phyloP scores from a whole-genome alignment of 2,329 filamentous ascomycete species.

The Neonectria sp. region DNA sequence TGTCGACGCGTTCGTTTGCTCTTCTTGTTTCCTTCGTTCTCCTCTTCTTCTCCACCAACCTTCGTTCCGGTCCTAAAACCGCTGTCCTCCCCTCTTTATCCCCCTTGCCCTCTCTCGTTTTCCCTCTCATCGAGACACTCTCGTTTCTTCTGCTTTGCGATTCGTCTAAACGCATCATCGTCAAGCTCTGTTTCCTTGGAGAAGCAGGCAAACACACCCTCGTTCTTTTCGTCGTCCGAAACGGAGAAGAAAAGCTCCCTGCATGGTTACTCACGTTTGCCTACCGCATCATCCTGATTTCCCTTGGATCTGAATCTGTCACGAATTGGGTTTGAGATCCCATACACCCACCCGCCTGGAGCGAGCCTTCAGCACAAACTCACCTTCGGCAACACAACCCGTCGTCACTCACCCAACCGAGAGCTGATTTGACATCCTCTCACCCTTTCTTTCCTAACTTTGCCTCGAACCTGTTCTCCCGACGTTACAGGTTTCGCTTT shows the following conservation, averaged over 20 bases:
- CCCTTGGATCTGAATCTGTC: slow-evolving; percentile 39
- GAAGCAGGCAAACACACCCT: slow-evolving; percentile 40
- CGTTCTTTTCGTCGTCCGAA: slow-evolving; percentile 38
- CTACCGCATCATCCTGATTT: slow-evolving; percentile 38
- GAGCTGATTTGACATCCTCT: slow-evolving; percentile 47
- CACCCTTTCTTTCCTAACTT: slow-evolving; percentile 32
- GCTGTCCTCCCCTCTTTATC: slow-evolving; percentile 36
- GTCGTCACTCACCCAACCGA: slow-evolving; percentile 30
- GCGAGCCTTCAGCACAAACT: slow-evolving; percentile 43
- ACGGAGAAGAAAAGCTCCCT: slow-evolving; percentile 25
- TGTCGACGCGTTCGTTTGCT: slow-evolving; percentile 38
- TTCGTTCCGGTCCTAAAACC: slow-evolving; percentile 47
- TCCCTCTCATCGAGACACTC: slow-evolving; percentile 37
- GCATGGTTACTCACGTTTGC: slow-evolving; percentile 23
- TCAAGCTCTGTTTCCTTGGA: slow-evolving; percentile 37
- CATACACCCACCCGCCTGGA: slow-evolving; percentile 42
- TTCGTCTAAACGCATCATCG: slow-evolving; percentile 9
- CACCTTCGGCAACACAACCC: slow-evolving; percentile 24
- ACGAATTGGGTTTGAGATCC: slow-evolving; percentile 39
- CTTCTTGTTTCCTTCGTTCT: slow-evolving; percentile 32
- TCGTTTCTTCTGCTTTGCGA: slow-evolving; percentile 37
- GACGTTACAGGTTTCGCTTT: slow-evolving; percentile 42
- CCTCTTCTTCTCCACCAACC: slow-evolving; percentile 42
- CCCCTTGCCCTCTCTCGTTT: slow-evolving; percentile 28
- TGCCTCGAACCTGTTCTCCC: slow-evolving; percentile 30